Conservation (phyloP, 2,329 filamentous ascomycete genomes). For the Fonsecaea multimorphosa region DNA sequence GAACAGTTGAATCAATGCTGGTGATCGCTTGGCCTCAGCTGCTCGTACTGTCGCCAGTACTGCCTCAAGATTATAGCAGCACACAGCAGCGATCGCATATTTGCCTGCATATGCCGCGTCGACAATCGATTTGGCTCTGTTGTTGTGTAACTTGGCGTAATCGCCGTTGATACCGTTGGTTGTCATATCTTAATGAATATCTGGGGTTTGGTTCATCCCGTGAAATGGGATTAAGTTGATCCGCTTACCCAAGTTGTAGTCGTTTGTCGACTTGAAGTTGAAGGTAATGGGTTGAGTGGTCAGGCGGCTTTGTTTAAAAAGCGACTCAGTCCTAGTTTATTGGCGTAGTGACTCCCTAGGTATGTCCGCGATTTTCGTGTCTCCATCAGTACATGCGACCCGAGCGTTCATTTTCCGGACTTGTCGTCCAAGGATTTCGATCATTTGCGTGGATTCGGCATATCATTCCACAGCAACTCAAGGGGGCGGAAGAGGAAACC, state of each 20-base stretch:
- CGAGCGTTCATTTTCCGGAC: constrained; percentile 1
- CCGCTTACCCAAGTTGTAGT: background rate
- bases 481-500: constrained; percentile 5
- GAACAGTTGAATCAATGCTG: constrained; percentile 75
- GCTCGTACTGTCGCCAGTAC: constrained; percentile 72
- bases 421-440: background rate
- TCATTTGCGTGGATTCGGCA: constrained; percentile 1
- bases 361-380: constrained; percentile 1
- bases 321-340: background rate
- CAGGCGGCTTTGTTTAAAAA: background rate
- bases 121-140: constrained; percentile 41
- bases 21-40: constrained; percentile 69
- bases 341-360: too few species aligned
- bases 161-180: constrained; percentile 12
- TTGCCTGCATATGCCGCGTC: constrained; percentile 40
- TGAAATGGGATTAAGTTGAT: background rate
- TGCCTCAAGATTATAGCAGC: constrained; percentile 69
- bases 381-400: background rate
- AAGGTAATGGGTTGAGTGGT: background rate
- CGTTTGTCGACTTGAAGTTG: background rate
- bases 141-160: constrained; percentile 18
- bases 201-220: too few species aligned
- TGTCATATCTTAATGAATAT: constrained; percentile 1
- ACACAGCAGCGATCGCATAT: constrained; percentile 34
- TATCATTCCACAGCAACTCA: constrained; percentile 8